Conservation (phyloP, 129 eudicot genomes). For the Gnaphalium uliginosum region DNA sequence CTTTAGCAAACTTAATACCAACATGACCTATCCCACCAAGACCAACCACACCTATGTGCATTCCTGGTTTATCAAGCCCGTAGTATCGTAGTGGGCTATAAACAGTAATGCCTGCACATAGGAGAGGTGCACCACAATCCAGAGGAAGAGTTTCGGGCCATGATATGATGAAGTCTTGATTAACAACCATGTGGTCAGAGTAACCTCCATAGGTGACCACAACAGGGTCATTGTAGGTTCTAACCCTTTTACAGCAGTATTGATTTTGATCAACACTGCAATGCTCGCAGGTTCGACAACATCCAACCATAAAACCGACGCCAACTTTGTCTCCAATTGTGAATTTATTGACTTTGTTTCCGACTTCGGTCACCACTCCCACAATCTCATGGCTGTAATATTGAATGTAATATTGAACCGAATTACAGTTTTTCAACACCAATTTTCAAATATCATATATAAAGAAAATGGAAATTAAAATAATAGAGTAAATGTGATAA, state of each 20-base stretch:
- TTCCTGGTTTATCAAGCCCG: slow-evolving; percentile 3
- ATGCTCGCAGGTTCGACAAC: background rate
- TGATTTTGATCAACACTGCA: background rate
- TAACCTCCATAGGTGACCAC: background rate
- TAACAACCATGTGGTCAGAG: slow-evolving; percentile 4
- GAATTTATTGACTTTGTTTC: background rate
- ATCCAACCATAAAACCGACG: background rate
- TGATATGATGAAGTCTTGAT: background rate
- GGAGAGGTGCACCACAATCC: background rate
- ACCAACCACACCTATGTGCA: background rate
- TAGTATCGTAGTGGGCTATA: background rate
- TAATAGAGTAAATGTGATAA: background rate
- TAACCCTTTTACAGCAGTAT: background rate
- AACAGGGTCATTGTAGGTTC: background rate
- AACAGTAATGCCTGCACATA: background rate
- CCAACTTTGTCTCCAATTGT: background rate
- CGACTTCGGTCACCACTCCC: background rate
- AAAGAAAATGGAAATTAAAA: background rate
- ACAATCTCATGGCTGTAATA: background rate
- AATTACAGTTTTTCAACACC: background rate
- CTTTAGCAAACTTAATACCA: background rate
- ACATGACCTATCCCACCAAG: slow-evolving; percentile 6
- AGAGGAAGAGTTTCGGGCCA: background rate
- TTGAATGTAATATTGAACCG: too few relatives aligned
- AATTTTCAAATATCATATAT: background rate